Evolutionary conservation across 2,329 filamentous ascomycete genomes (phyloP).

Genomic region (Setomelanomma holmii): DNA sequence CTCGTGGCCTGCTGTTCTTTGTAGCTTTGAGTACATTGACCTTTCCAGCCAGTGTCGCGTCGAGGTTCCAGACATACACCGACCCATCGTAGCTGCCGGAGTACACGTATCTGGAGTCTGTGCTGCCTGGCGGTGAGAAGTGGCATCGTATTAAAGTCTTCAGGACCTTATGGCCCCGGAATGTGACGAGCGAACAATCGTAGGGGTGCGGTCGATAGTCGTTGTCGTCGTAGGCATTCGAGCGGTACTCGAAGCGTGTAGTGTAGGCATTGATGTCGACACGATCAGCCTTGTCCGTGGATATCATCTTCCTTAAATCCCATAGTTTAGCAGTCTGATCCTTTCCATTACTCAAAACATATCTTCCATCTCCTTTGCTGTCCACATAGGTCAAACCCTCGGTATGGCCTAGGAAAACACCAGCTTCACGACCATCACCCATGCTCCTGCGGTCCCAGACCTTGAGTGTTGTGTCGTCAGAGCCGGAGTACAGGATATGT

Average conservation of each 20-base stretch:
- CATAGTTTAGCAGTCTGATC: conserved; percentile 98
- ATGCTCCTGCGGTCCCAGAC: conserved; percentile 89
- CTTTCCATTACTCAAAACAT: conserved; percentile 92
- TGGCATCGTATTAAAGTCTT: conserved; percentile 93
- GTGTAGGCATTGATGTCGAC: conserved; percentile 65
- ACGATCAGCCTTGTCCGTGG: conserved; percentile 67
- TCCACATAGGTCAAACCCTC: conserved; percentile 72
- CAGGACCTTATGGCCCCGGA: conserved; percentile 86
- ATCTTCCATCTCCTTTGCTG: conserved; percentile 86
- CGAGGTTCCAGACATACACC: conserved; percentile 91
- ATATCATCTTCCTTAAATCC: conserved; percentile 91
- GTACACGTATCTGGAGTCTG: conserved; percentile 91
- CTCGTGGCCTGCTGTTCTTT: conserved; percentile 63
- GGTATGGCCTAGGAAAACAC: conserved; percentile 70
- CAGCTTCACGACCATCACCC: conserved; percentile 67
- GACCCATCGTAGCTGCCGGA: conserved; percentile 88
- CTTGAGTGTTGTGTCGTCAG: conserved; percentile 91
- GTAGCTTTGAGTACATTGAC: conserved; percentile 82
- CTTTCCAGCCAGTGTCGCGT: conserved; percentile 79
- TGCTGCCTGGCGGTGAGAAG: conserved; percentile 86
- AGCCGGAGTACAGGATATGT: conserved; percentile 94
- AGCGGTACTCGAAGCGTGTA: conserved; percentile 77
- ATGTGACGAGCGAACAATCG: conserved; percentile 93
- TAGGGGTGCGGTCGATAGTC: conserved; percentile 76
- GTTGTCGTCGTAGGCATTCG: conserved; percentile 68